phyloP scores from a whole-genome alignment of 2,329 filamentous ascomycete species.

The Aquanectria penicillioides region DNA sequence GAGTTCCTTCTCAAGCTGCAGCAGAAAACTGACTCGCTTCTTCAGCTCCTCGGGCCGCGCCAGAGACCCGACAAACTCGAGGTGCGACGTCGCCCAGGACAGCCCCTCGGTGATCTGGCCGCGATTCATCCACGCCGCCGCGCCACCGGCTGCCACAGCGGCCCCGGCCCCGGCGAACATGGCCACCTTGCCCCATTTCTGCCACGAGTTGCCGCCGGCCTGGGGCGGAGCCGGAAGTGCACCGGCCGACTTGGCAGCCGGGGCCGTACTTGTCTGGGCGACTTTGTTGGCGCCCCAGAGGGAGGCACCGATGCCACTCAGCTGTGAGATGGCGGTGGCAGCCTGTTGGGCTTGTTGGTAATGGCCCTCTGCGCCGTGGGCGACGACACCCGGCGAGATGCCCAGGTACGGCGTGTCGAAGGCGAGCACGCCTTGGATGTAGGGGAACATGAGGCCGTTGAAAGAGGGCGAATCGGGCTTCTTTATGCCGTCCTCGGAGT shows the following conservation, averaged over 20 bases:
- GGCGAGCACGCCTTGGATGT: slow-evolving; percentile 87
- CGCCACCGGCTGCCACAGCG: slow-evolving; percentile 82
- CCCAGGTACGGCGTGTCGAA: slow-evolving; percentile 95
- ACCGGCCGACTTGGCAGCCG: slow-evolving; percentile 27
- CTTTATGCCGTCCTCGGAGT: slow-evolving; percentile 55
- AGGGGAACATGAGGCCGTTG: slow-evolving; percentile 87
- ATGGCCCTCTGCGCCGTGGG: slow-evolving; percentile 86
- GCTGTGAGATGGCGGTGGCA: slow-evolving; percentile 74
- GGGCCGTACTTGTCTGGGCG: slow-evolving; percentile 44
- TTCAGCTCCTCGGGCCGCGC: slow-evolving; percentile 85
- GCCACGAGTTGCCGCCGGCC: slow-evolving; percentile 64
- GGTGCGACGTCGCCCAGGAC: slow-evolving; percentile 86
- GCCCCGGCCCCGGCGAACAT: slow-evolving; percentile 87
- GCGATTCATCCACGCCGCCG: slow-evolving; percentile 86
- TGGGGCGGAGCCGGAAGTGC: slow-evolving; percentile 41
- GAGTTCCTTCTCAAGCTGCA: slow-evolving; percentile 71
- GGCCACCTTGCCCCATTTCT: slow-evolving; percentile 84
- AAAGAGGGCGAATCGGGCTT: slow-evolving; percentile 50
- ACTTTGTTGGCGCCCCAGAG: slow-evolving; percentile 67
- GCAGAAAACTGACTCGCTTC: slow-evolving; percentile 75
- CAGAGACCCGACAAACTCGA: slow-evolving; percentile 93
- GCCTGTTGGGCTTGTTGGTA: slow-evolving; percentile 76
- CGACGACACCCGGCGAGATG: slow-evolving; percentile 83
- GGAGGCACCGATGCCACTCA: slow-evolving; percentile 72
- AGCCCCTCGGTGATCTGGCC: slow-evolving; percentile 81